phyloP scores from a whole-genome alignment of 495 filamentous ascomycete species.

The Neurospora africana region DNA sequence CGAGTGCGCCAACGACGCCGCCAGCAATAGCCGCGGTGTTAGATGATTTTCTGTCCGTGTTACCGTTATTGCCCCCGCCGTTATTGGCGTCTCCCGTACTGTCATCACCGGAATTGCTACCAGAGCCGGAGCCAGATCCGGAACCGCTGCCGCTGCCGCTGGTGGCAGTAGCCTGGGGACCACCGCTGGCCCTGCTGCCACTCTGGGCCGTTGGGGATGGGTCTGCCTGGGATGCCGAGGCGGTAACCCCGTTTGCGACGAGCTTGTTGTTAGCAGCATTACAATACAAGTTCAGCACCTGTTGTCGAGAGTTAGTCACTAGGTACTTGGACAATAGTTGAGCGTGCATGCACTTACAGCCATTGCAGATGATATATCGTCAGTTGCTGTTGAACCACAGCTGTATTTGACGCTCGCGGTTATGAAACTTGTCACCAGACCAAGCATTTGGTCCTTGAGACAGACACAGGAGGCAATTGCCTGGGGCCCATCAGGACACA shows the following conservation, averaged over 20 bases:
- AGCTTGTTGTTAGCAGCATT: slow-evolving; percentile 32
- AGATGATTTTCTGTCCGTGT: not conserved
- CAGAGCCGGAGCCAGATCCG: slow-evolving; percentile 2
- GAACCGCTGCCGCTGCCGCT: slow-evolving; percentile 2
- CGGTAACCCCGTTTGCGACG: slow-evolving; percentile 26
- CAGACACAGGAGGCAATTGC: slow-evolving; percentile 40
- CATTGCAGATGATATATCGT: slow-evolving; percentile 36
- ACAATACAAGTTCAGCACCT: slow-evolving; percentile 37
- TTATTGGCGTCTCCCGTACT: slow-evolving; percentile 4
- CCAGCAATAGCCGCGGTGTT: slow-evolving; percentile 23
- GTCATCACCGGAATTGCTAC: not conserved
- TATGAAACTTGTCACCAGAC: slow-evolving; percentile 23
- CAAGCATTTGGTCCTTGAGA: slow-evolving; percentile 34
- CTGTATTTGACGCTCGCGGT: slow-evolving; percentile 28
- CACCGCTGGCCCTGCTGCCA: slow-evolving; percentile 4
- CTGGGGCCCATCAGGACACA: slow-evolving; percentile 33
- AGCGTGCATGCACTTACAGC: not conserved
- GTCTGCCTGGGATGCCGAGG: slow-evolving; percentile 19
- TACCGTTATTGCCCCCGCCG: not conserved
- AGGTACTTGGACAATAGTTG: not conserved
- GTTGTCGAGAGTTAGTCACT: not conserved
- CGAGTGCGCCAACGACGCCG: slow-evolving; percentile 26
- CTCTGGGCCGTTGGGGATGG: slow-evolving; percentile 1
- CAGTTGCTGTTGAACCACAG: slow-evolving; percentile 33
- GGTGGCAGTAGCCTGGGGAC: slow-evolving; percentile 11